Evolutionary conservation across 169 alveolate genomes (phyloP), one percentile per base, ranked within the genome.

Genomic region (Nephromyces sp.): DNA sequence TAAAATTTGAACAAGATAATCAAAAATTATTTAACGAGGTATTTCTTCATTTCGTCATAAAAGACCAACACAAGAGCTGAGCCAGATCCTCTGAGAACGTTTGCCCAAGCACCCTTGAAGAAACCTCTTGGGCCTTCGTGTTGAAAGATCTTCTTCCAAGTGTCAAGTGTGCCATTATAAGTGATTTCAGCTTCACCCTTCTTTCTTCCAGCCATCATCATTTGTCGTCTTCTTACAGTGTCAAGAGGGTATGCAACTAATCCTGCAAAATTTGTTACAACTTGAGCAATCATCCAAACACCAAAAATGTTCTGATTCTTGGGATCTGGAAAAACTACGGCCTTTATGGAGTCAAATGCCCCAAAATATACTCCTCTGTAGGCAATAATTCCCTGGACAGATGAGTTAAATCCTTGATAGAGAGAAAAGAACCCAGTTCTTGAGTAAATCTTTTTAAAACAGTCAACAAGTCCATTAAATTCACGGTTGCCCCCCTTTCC

Each of bases 351-450:
- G 75, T 96, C 99, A 84, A 89, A 96, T 74, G 90, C 74, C 6
- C 99, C 99, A 87, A 96, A 96, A 78, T 95, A 95, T 0, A 97
- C 88, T 32, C 98, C 99, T 73, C 99, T 80, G 87, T 95, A 96
- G 21, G 91, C 93, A 67, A 95, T 87, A 74, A 95, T 95, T 30
- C 99, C 99, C 74, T 76, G 82, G 30, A 94, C 95, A 1, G 98
- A 95, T 22, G 94, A 94, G 61, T 90, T 92, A 84, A 95, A 95
- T 25, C 99, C 99, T 77, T 93, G 92, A 85, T 96, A 96, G 21
- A 95, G 90, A 0, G 99, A 97, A 27, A 76, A 21, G 29, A 84
- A 51, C 28, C 98, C 98, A n/a, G 76, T 76, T 24, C 68, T 32
- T 5, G 22, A 15, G 15, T 76, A 74, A n/a, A 92, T 89, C 86